Evolutionary conservation across 2,329 filamentous ascomycete species (phyloP).

Genomic region (Nothomitra cinnamomea): DNA sequence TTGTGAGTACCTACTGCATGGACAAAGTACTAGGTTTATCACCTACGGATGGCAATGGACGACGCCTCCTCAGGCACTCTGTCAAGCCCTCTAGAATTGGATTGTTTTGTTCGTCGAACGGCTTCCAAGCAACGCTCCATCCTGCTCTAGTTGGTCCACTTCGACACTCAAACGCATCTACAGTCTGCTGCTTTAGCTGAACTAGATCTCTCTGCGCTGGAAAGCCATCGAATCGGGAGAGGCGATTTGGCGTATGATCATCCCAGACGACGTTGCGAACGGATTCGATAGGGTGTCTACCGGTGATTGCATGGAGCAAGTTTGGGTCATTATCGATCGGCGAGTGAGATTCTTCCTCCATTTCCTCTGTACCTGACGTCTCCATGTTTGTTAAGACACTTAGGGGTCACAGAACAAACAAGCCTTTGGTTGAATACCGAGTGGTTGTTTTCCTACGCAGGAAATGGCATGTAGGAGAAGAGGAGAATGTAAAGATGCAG

Average conservation of each 20-base stretch:
- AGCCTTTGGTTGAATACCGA: too few species aligned
- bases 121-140: not conserved
- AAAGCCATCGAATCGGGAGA: constrained; percentile 1
- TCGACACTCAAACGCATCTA: not conserved
- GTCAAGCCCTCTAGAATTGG: not conserved
- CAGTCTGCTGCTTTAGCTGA: not conserved
- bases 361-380: too few species aligned
- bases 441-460: too few species aligned
- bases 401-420: not conserved
- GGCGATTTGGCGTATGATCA: not conserved
- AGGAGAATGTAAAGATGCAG: too few species aligned
- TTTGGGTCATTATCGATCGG: not conserved
- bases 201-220: not conserved
- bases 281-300: not conserved
- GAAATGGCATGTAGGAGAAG: too few species aligned
- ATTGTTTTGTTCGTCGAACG: not conserved
- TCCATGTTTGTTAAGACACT: not conserved
- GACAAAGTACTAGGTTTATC: not conserved
- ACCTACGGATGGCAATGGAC: not conserved
- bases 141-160: not conserved
- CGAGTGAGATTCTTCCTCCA: not conserved
- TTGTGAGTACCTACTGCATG: not conserved
- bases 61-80: not conserved
- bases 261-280: not conserved
- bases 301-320: not conserved